Conservation (phyloP, 106 monocot genomes). For the Hemerocallis citrina region DNA sequence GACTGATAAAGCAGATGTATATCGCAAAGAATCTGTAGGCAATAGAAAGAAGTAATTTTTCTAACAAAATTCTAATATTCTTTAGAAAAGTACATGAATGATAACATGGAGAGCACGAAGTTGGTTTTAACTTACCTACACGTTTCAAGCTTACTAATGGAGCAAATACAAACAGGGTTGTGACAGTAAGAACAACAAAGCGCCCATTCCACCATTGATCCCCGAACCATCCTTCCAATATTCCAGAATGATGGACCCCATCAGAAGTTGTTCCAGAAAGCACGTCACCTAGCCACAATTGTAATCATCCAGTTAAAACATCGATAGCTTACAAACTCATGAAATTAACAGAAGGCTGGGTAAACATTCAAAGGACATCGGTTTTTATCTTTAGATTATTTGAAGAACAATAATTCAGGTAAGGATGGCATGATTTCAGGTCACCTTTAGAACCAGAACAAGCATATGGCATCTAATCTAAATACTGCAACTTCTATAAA, state of each 20-base stretch:
- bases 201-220: constrained; percentile 64
- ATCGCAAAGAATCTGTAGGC: constrained; percentile 60
- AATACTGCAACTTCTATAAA: background rate
- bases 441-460: no score
- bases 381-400: background rate
- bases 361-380: background rate
- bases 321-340: background rate
- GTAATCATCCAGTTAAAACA: background rate
- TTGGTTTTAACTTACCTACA: constrained; percentile 28
- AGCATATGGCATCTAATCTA: no score
- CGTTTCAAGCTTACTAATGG: constrained; percentile 67
- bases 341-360: background rate
- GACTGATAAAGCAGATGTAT: constrained; percentile 68
- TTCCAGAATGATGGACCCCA: constrained; percentile 49
- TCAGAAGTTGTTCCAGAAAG: constrained; percentile 59
- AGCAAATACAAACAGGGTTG: constrained; percentile 47
- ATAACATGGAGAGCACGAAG: background rate
- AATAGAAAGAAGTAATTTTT: background rate
- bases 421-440: background rate
- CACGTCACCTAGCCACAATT: constrained; percentile 48
- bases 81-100: background rate
- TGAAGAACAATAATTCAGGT: background rate
- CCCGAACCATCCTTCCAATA: constrained; percentile 75
- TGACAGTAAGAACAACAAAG: constrained; percentile 39
- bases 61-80: background rate